Base-by-base conservation (phyloP, 2,329 filamentous ascomycete genomes). In the Hypoxylon sp. region DNA sequence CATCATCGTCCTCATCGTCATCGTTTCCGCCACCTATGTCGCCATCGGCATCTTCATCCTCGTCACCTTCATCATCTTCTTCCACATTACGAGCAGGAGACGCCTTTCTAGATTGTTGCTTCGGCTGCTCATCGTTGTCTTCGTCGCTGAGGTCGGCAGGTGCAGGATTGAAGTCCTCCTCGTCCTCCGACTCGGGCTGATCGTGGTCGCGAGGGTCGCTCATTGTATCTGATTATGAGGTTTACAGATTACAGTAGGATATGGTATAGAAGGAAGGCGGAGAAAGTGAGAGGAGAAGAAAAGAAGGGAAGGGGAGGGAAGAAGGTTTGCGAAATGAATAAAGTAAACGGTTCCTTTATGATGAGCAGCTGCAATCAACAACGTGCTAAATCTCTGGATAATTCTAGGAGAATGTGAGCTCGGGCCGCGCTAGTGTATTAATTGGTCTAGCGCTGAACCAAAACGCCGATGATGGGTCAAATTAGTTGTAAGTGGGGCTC, bases 81-180 rank as follows among this genome's bases (percentile, higher is more conserved):
- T 73, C 75, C 70, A 78, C 74, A 61, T 78, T 71, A 35, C 63
- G 76, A 35, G 68, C 58, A 53, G 77, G 73, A 17, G 76, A 75
- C 1, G 71, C 46, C 33, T 64, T 69, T 55, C 70, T 70, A 8
- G 73, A 53, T 3, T 67, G 53, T 19, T 65, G 70, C 35, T 71
- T 72, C 5, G 70, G 65, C 9, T 65, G 73, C 14, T 77, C 75
- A 52, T 83, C 81, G 71, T 84, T 86, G 67, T 94, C 92, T 54
- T 89, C 90, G 72, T 95, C 93, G 2, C 92, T 96, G 35, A 88
- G 77, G 65, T 93, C 88, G 67, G 88, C 91, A 19, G 91, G 91
- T 53, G 87, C 89, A 55, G 94, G 94, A 79, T 97, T 97, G 86
- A 98, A 97, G 79, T 95, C 92, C 67, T 92, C 91, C 74, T 97